phyloP scores from a whole-genome alignment of 495 filamentous ascomycete genomes.

The Aspergillus sclerotioniger region DNA sequence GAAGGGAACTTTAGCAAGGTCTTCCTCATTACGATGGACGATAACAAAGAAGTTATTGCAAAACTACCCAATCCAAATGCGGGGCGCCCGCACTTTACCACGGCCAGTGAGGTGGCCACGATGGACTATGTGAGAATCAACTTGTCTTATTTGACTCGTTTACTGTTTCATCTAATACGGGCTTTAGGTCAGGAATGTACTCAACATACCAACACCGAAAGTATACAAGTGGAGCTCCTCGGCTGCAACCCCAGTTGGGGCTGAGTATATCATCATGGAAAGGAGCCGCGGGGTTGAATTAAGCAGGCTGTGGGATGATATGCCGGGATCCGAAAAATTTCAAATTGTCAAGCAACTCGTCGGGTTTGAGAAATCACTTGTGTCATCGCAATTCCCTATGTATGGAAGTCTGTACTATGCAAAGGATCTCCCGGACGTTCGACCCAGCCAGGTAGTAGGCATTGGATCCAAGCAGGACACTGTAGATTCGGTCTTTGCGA shows the following conservation, averaged over 20 bases:
- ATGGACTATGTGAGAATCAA: neutral
- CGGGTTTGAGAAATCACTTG: neutral
- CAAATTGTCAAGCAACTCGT: conserved; percentile 3
- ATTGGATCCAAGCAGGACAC: neutral
- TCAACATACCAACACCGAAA: conserved; percentile 5
- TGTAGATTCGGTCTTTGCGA: neutral
- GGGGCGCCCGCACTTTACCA: neutral
- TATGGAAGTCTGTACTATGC: conserved; percentile 1
- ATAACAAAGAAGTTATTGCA: conserved; percentile 26
- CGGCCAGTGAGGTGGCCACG: conserved; percentile 6
- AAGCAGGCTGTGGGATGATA: conserved; percentile 8
- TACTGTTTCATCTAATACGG: neutral
- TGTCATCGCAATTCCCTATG: neutral
- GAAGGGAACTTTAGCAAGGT: conserved; percentile 39
- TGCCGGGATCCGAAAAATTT: neutral
- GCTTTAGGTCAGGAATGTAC: neutral
- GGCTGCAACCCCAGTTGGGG: conserved; percentile 2
- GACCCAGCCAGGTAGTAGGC: neutral
- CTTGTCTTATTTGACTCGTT: neutral
- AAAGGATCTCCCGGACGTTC: neutral
- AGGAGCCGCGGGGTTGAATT: conserved; percentile 6
- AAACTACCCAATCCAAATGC: conserved; percentile 7
- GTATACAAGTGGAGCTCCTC: conserved; percentile 3
- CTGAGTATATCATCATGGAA: conserved; percentile 13
- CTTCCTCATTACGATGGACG: conserved; percentile 31